Evolutionary conservation across 345 rosid genomes (phyloP), one percentile per base, ranked within the genome.

Genomic region (Hypericum androsaemum): DNA sequence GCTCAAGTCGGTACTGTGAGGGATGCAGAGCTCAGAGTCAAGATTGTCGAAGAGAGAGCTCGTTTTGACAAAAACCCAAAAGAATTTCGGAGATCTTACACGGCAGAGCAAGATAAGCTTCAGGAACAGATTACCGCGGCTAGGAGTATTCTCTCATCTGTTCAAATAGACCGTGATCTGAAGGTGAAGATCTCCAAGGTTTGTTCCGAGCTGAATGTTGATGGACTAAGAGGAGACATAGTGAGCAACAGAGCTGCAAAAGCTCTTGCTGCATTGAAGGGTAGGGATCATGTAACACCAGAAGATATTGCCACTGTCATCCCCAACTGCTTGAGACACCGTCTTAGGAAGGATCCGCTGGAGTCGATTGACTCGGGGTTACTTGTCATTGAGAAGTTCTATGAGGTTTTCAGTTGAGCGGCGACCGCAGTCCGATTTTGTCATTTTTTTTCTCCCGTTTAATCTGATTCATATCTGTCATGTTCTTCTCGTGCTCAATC

Each of bases 261-360:
- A 74, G 94, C 96, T 62, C 80, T 92, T 56, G 95, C 94, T 35
- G 77, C 95, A 57, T 71, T 92, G 37, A 92, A 88, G 71, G 88
- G 88, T 62, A 85, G 89, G 73, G 94, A 88, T 50, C 56, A 61
- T 10, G 96, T 88, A 9, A 75, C 79, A 44, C 67, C 96, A 0
- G 98, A 92, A 54, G 96, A 92, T 70, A 75, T 92, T 46, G 95
- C 96, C n/a, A 88, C 96, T 3, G 98, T 92, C 59, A 92, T 92
- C 37, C 95, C 98, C 58, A 88, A 88, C 63, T 88, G 98, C 62
- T 77, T 92, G 57, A 85, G 98, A 77, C 98, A 92, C 64, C 88
- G 98, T 14, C 88, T 88, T 43, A 74, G 98, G 60, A 92, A 92
- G 76, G 98, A 92, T 71, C 96, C 96, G 2, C 50, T 92, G 80